phyloP scores from a whole-genome alignment of 2,329 filamentous ascomycete genomes.

The Hymenotorrendiella dingleyae region DNA sequence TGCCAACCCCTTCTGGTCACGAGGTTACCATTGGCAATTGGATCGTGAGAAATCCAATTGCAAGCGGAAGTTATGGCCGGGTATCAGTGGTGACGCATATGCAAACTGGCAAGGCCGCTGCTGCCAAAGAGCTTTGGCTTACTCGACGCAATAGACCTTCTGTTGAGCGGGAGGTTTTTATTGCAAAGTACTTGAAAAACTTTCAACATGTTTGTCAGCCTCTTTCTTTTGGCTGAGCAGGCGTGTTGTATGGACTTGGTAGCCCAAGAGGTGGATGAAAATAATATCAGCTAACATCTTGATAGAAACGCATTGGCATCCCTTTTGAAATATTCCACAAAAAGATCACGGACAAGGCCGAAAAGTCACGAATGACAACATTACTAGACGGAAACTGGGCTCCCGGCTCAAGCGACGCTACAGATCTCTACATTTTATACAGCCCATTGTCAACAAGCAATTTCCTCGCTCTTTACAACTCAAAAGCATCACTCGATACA shows the following conservation, averaged over 20 bases:
- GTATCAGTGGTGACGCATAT: conserved; percentile 15
- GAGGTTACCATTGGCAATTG: conserved; percentile 17
- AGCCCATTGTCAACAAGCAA: conserved; percentile 17
- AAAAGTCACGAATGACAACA: conserved; percentile 13
- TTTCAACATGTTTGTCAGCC: conserved; percentile 13
- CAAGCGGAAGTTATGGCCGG: conserved; percentile 16
- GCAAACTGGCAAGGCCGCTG: conserved; percentile 15
- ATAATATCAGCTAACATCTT: background rate
- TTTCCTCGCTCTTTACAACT: conserved; percentile 14
- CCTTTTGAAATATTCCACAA: conserved; percentile 17
- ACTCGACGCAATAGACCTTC: conserved; percentile 10
- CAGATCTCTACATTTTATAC: conserved; percentile 17
- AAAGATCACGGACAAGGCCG: conserved; percentile 11
- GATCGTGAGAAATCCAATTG: conserved; percentile 18
- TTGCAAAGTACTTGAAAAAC: conserved; percentile 12
- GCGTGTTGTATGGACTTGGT: no score
- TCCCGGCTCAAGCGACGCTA: conserved; percentile 14
- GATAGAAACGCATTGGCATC: conserved; percentile 14
- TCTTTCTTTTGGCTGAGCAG: no score
- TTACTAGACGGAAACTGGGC: conserved; percentile 18
- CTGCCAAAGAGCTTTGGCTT: conserved; percentile 19
- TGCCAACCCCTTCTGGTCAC: conserved; percentile 15
- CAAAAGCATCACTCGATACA: conserved; percentile 11
- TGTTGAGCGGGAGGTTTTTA: conserved; percentile 17
- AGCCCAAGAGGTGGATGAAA: background rate